Evolutionary conservation across 2,329 filamentous ascomycete genomes (phyloP), one percentile per base, ranked within the genome.

Genomic region (Arthrobotrys conoides): DNA sequence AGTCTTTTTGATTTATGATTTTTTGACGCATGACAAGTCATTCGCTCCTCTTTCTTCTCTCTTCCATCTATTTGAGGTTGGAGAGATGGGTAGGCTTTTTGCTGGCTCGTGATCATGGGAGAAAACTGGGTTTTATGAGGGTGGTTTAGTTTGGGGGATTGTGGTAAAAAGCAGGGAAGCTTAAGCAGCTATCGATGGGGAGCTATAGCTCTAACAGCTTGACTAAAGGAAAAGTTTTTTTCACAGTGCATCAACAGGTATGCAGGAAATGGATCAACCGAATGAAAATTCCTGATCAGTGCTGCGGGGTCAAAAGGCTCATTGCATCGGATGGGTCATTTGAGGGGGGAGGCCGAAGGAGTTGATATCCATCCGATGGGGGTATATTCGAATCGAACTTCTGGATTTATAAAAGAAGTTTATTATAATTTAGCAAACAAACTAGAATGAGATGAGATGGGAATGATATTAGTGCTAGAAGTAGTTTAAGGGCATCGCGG

Each of bases 1-100:
- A 75, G 71, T 36, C 18, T 48, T 48, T 20, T 22, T 48, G 10
- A 5, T 44, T 30, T 30, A 3, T 30, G 27, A n/a, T 30, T 30
- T 30, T 30, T 63, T 55, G 20, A 53, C 27, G 30, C 57, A 63
- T 75, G 71, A 75, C 71, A 75, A 69, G 71, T 75, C 71, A 75
- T 63, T 46, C 14, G 44, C 36, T 61, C 57, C n/a, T 73, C 49
- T 24, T 24, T 27, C 61, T 46, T 12, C 48, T 30, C 27, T 30
- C 27, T n/a, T n/a, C n/a, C n/a, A n/a, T n/a, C n/a, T n/a, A n/a
- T n/a, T 38, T 36, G 22, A 30, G 5, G 20, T 12, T 69, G 38
- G 20, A 9, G 44, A 38, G 53, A 49, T 33, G 30, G 22, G 10
- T 6, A 18, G n/a, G n/a, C n/a, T n/a, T 30, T 18, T 33, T 5